A percentile compares a stretch with the other conserved stretches of the same genome.
phyloP scores from a whole-genome alignment of 2,329 filamentous ascomycete species.

The Claviceps africana region DNA sequence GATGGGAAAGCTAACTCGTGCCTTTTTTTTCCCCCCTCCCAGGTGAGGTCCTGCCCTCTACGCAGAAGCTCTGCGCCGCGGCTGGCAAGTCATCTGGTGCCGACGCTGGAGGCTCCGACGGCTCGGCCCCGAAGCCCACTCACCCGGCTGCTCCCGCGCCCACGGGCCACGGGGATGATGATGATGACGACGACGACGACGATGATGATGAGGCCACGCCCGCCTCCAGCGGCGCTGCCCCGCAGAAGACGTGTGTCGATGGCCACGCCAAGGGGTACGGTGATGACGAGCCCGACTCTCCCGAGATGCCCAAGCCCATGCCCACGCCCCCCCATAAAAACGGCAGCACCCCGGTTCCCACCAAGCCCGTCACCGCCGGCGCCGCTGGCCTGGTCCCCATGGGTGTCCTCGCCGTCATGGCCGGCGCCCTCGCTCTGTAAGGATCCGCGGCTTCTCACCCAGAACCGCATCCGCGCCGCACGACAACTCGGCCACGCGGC shows the following conservation, averaged over 20 bases:
- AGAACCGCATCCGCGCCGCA: background rate
- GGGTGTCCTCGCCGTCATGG: conserved; percentile 20
- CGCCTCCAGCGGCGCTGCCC: background rate
- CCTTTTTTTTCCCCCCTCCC: background rate
- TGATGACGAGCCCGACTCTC: background rate
- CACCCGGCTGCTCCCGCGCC: background rate
- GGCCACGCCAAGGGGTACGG: background rate
- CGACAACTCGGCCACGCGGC: background rate
- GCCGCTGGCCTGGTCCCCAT: conserved; percentile 18
- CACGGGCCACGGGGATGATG: background rate
- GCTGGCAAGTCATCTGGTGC: conserved; percentile 4
- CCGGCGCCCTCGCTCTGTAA: conserved; percentile 24
- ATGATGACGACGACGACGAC: background rate
- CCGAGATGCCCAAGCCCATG: too few species aligned
- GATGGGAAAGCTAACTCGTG: background rate
- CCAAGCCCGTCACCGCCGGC: conserved; percentile 13
- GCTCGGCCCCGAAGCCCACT: background rate
- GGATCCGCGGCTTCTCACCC: background rate
- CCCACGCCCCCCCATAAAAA: conserved; percentile 3
- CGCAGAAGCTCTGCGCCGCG: conserved; percentile 20
- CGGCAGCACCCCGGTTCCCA: conserved; percentile 6
- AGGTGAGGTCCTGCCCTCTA: conserved; percentile 27
- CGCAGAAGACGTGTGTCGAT: background rate
- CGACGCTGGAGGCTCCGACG: conserved; percentile 3
- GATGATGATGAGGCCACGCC: background rate